Base-by-base conservation (phyloP, 176 grass and related monocot genomes). In the Oryza glumipatula region DNA sequence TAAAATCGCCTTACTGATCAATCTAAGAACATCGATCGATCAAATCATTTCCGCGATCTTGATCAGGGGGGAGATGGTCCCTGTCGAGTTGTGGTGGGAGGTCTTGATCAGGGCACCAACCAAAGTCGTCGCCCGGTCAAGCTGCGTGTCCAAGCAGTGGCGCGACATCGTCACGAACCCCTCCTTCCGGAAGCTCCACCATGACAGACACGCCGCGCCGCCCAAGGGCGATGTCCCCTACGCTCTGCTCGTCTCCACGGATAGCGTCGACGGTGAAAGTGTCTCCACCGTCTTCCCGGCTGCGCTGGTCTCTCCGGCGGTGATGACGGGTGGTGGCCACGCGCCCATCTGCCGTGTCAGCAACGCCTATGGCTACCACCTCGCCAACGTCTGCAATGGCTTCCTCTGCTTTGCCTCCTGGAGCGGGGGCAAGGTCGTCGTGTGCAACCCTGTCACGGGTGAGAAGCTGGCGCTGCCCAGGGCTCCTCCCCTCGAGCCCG, bases 391-490 rank as follows among this genome's bases (percentile, higher is more conserved):
- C 2, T 51, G 72, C 54, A 60, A n/a, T 7, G 19, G 19, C 54
- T n/a, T 60, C 56, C 56, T 61, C 7, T 61, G 21, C 21, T 61
- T 61, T 7, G 56, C 56, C 19, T 61, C 56, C 2, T 22, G 15
- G 7, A 21, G 7, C 56, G 9, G 7, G 2, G 19, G 21, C 17
- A 61, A 8, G 21, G 56, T 61, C 56, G 3, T 61, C 19, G 21
- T 75, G 24, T 75, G 73, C 46, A 75, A 54, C 73, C 73, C 47
- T 9, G 15, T 75, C 73, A 75, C 73, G 4, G 47, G 26, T 9
- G 73, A 56, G 4, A 56, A 35, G 24, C 7, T 52, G 14, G 14
- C 26, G 7, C 15, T 33, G 3, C 13, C 45, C 6, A 60, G 7
- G 16, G 19, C 15, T 19, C 52, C 52, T 58, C 52, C 0, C 56